Evolutionary conservation across 192 early-diverging fungal genomes (phyloP).

Genomic region (Umbelopsis ramanniana): DNA sequence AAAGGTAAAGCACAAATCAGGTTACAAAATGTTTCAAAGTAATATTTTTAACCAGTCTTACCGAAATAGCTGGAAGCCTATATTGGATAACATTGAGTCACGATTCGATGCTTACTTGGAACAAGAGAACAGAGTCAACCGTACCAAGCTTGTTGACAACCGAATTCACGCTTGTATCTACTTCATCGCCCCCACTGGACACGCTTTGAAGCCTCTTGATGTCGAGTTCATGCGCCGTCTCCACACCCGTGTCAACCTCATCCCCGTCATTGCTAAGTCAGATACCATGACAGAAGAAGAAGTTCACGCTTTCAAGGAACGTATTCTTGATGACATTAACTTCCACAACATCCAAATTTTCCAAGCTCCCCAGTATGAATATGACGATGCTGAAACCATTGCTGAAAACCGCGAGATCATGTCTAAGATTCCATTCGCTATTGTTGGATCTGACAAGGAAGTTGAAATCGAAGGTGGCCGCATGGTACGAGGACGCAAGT

Average conservation of each 20-base stretch:
- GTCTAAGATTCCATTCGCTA: constrained; percentile 93
- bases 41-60: neutral
- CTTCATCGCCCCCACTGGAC: constrained; percentile 97
- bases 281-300: constrained; percentile 89
- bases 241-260: constrained; percentile 85
- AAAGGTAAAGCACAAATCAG: constrained; percentile 59
- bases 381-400: constrained; percentile 81
- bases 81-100: constrained; percentile 93
- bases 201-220: constrained; percentile 88
- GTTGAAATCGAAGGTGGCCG: constrained; percentile 84
- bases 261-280: constrained; percentile 89
- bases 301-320: constrained; percentile 82
- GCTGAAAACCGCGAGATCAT: constrained; percentile 82
- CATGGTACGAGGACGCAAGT: constrained; percentile 84
- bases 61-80: constrained; percentile 88
- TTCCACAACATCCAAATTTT: constrained; percentile 88
- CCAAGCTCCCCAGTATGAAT: constrained; percentile 81
- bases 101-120: constrained; percentile 93
- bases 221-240: constrained; percentile 96
- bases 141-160: constrained; percentile 89
- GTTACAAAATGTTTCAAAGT: neutral
- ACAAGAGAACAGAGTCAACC: constrained; percentile 91
- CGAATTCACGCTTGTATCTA: constrained; percentile 95
- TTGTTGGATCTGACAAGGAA: constrained; percentile 90
- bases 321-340: constrained; percentile 81